Evolutionary conservation across 768 basidiomycete genomes (phyloP).

Genomic region (Podaxis carcinomalis): DNA sequence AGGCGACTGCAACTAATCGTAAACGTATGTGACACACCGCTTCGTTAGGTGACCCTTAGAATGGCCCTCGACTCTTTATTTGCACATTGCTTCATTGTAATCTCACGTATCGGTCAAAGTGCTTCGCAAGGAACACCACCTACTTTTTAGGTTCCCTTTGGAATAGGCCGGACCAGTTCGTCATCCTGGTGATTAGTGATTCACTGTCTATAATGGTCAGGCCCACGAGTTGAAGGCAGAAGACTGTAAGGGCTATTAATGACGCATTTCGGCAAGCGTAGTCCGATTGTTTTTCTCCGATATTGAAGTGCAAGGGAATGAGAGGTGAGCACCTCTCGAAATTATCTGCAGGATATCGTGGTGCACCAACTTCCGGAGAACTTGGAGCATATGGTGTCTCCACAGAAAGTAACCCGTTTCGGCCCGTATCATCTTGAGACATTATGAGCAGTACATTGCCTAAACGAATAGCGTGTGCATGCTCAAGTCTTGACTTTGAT

Average conservation of each 20-base stretch:
- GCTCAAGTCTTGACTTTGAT: background rate
- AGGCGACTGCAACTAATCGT: background rate
- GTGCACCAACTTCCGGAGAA: background rate
- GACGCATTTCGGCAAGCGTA: background rate
- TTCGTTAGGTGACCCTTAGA: background rate
- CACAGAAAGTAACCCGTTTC: background rate
- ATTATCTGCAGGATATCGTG: background rate
- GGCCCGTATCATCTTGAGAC: background rate
- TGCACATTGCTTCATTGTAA: background rate
- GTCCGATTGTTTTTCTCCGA: background rate
- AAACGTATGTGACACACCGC: background rate
- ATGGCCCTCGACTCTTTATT: background rate
- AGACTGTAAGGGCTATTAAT: background rate
- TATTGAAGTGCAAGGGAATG: background rate
- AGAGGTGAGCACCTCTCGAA: background rate
- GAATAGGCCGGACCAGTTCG: slow-evolving; percentile 25
- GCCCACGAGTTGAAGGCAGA: background rate
- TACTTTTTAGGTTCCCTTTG: background rate
- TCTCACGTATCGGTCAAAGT: background rate
- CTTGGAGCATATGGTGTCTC: slow-evolving; percentile 1
- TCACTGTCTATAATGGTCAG: background rate
- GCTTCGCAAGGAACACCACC: background rate
- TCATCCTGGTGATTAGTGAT: background rate
- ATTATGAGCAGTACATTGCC: background rate
- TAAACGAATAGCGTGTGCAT: background rate